phyloP scores from a whole-genome alignment of 176 grass and related monocot genomes.

The Puccinellia tenuiflora region DNA sequence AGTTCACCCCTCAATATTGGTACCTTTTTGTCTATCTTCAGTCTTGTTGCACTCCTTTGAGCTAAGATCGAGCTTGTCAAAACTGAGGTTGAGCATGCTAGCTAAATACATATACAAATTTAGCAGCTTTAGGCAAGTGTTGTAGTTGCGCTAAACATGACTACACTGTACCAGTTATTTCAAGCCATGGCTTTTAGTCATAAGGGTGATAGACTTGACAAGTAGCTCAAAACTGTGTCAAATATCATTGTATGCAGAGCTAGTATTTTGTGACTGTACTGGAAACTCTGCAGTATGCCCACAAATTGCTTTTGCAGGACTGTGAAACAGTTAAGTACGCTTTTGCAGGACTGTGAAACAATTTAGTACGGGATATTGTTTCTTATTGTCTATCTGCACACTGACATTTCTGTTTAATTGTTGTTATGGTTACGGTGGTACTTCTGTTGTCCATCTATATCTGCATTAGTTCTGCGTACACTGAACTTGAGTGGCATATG shows the following conservation, averaged over 20 bases:
- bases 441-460: not conserved
- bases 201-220: not conserved
- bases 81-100: not conserved
- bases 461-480: not conserved
- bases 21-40: not conserved
- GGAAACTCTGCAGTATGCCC: not conserved
- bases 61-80: not conserved
- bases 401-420: not conserved
- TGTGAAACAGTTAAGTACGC: not conserved
- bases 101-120: not conserved
- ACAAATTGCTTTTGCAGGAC: not conserved
- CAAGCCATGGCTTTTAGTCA: not conserved
- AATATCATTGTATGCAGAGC: not conserved
- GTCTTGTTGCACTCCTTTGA: not conserved
- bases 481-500: not conserved
- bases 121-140: not conserved
- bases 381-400: not conserved
- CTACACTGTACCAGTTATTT: not conserved
- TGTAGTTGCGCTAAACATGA: not conserved
- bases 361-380: not conserved
- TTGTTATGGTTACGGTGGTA: not conserved
- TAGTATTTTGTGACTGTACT: not conserved
- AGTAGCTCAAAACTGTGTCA: not conserved
- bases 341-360: too few relatives aligned
- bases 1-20: not conserved